Base-by-base conservation (phyloP, 257 asterid species). In the Verbascum thapsus region DNA sequence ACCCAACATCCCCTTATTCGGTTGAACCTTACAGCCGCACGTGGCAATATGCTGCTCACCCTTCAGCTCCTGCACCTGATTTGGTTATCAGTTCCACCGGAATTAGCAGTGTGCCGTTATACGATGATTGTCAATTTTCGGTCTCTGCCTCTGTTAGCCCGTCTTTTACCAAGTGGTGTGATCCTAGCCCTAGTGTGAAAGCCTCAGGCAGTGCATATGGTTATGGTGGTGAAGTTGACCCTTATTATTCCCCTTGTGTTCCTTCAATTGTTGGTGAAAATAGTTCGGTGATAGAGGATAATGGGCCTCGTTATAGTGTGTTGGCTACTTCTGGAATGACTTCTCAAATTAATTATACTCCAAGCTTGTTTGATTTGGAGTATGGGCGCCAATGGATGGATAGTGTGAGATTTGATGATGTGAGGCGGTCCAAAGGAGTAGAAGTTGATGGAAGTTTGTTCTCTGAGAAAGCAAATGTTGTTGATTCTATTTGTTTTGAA, bases 281-380 rank as follows among this genome's bases (percentile, higher is more conserved):
- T 57, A 52, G 76, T 37, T 57, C 81, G 41, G 57, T 71, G 61
- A 68, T 59, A 8, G 53, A 64, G 61, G 71, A 73, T 41, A 74
- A 73, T 55, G 85, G 77, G 41, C 55, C 81, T 35, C 60, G 48
- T 42, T 78, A 71, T 66, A 79, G 66, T 69, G 65, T 13, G 52
- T 61, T 48, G 67, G 70, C 86, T 51, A 51, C 80, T 50, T 65
- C 83, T 17, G 88, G 87, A 45, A 35, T 48, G 44, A 70, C 85
- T 5, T 47, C 95, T 59, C 89, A 74, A 73, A 67, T 63, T 74
- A 89, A 87, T 79, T 85, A 85, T 61, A 55, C 76, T 53, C 79
- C 56, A 15, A 63, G 82, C 58, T 78, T 83, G 67, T 81, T 79
- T 61, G 91, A 83, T 52, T 69, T 82, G 75, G 95, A 83, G 61